These are phyloP conservation scores for Mortierella alpina DNA, from an alignment of 192 early-diverging fungal genomes.

Conservation along the genomic window DNA sequence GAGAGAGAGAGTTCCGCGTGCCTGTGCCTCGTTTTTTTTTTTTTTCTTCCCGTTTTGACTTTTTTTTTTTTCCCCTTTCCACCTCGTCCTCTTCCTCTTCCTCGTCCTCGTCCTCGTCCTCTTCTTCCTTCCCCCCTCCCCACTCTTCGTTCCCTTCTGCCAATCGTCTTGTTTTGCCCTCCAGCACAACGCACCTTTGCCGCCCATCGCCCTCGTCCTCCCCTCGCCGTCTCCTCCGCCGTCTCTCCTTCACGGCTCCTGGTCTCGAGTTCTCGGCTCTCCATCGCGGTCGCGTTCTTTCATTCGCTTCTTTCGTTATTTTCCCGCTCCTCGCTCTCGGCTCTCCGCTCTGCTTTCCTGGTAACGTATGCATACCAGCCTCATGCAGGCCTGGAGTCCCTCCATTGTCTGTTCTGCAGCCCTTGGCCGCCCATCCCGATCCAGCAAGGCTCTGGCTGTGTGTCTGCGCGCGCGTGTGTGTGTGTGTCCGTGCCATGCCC, in stretches of 20 bases:
- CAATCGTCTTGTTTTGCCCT: not conserved
- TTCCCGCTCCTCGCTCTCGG: not conserved
- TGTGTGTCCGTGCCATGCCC: no score
- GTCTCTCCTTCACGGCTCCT: not conserved
- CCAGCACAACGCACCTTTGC: not conserved
- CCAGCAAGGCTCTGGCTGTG: no score
- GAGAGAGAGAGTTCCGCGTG: no score
- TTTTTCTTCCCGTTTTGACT: conserved; percentile 2
- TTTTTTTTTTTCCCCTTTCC: not conserved
- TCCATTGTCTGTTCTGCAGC: no score
- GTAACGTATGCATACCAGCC: not conserved
- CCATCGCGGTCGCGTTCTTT: not conserved
- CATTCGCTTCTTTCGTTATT: not conserved
- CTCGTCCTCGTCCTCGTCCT: not conserved
- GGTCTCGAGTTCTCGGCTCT: not conserved
- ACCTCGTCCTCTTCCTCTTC: not conserved
- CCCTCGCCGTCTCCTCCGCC: no score
- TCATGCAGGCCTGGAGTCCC: no score
- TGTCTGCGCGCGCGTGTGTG: no score
- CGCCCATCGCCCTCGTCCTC: not conserved
- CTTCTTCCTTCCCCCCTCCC: not conserved
- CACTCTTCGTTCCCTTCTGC: not conserved
- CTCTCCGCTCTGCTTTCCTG: not conserved
- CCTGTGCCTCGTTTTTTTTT: no score
- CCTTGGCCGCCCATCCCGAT: no score